Percentiles rank a stretch among this genome's conserved stretches.
Conservation (phyloP, 805 yeast species). For the Naumovozyma dairenensis region DNA sequence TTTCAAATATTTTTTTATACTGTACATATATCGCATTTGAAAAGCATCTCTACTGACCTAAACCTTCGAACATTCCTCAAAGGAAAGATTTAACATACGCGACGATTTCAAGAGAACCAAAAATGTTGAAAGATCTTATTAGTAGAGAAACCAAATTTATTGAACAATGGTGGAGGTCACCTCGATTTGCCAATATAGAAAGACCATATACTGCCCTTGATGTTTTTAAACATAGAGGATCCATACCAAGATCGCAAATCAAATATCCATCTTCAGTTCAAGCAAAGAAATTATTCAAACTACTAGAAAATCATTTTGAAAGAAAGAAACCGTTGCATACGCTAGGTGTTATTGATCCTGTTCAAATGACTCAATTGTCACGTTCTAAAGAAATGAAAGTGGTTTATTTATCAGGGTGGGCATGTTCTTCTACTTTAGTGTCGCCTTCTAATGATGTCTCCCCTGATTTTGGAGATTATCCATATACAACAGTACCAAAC, state of each 20-base stretch:
- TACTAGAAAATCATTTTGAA: conserved; percentile 33
- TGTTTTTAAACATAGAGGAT: conserved; percentile 46
- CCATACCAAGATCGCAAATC: conserved; percentile 27
- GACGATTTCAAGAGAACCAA: too few relatives aligned
- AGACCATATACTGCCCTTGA: conserved; percentile 45
- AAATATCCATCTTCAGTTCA: conserved; percentile 42
- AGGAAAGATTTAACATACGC: too few relatives aligned
- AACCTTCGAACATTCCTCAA: too few relatives aligned
- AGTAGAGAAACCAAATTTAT: conserved; percentile 30
- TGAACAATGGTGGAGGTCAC: conserved; percentile 41
- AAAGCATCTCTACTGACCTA: too few relatives aligned
- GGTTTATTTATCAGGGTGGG: conserved; percentile 54
- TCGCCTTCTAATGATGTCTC: conserved; percentile 50
- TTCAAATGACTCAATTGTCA: conserved; percentile 49
- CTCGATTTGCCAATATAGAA: conserved; percentile 37
- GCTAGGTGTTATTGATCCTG: conserved; percentile 53
- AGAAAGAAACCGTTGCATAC: conserved; percentile 43
- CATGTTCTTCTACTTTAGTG: conserved; percentile 45
- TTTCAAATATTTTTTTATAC: too few relatives aligned
- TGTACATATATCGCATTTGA: too few relatives aligned
- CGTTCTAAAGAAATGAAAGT: conserved; percentile 38
- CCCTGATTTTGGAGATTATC: conserved; percentile 62
- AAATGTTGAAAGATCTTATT: conserved; percentile 12
- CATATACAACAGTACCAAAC: conserved; percentile 61
- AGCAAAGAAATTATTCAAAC: conserved; percentile 41